These are phyloP conservation scores for Stagonosporopsis vannaccii DNA, from an alignment of 2,329 filamentous ascomycete genomes.

Conservation along the genomic window DNA sequence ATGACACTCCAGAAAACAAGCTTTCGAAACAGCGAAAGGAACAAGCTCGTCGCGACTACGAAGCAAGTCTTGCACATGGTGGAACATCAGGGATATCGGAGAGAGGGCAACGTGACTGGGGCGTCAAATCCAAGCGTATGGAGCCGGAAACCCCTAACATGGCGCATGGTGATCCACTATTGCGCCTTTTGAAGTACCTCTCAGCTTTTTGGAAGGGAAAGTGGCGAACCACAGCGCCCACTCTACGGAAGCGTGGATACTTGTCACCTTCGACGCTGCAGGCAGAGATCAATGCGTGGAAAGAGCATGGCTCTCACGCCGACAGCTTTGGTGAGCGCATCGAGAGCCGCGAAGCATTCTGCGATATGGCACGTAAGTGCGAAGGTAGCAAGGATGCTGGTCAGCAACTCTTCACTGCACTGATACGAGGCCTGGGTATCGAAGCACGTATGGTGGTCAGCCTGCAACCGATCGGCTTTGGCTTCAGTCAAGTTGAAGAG, in stretches of 20 bases:
- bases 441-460: constrained; percentile 85
- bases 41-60: constrained; percentile 12
- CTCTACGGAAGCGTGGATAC: constrained; percentile 88
- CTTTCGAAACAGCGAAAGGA: constrained; percentile 13
- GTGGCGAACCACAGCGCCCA: constrained; percentile 79
- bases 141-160: constrained; percentile 77
- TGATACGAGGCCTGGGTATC: constrained; percentile 80
- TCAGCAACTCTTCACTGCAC: constrained; percentile 85
- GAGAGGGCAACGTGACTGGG: constrained; percentile 71
- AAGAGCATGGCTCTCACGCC: constrained; percentile 67
- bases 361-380: constrained; percentile 70
- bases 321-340: constrained; percentile 80
- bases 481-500: constrained; percentile 87
- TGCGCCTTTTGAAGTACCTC: constrained; percentile 78
- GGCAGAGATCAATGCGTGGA: constrained; percentile 74
- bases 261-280: constrained; percentile 78
- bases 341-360: constrained; percentile 70
- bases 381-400: constrained; percentile 87
- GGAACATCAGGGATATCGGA: constrained; percentile 51
- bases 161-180: constrained; percentile 82
- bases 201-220: constrained; percentile 86
- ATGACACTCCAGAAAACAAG: constrained; percentile 33
- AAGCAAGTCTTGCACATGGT: constrained; percentile 17
- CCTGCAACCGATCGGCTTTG: constrained; percentile 86
- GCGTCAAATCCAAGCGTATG: constrained; percentile 69